Evolutionary conservation across 805 yeast species (phyloP).

Genomic region (Scheffersomyces ergatensis): DNA sequence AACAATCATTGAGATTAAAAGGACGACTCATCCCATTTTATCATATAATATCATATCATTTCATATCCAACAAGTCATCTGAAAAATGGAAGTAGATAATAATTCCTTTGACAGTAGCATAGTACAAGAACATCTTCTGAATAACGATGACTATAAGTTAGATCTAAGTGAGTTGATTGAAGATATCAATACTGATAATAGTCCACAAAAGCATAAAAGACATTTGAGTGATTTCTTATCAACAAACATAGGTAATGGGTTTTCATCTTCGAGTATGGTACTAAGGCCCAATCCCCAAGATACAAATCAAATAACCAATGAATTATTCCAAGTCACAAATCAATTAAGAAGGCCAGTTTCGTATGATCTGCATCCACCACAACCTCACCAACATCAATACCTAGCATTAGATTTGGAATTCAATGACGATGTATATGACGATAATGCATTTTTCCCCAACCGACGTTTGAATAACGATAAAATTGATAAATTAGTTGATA

Average conservation of each 20-base stretch:
- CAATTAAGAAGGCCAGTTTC: constrained; percentile 14
- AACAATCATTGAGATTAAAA: too few relatives aligned
- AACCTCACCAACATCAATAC: constrained; percentile 1
- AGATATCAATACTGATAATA: not conserved
- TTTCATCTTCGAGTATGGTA: constrained; percentile 3
- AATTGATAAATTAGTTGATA: constrained; percentile 33
- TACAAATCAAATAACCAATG: constrained; percentile 20
- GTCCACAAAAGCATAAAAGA: not conserved
- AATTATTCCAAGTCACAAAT: constrained; percentile 30
- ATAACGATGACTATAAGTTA: not conserved
- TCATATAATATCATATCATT: too few relatives aligned
- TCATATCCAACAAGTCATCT: too few relatives aligned
- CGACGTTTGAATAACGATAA: constrained; percentile 31
- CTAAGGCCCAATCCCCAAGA: constrained; percentile 8
- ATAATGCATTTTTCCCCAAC: constrained; percentile 10
- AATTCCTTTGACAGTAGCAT: not conserved
- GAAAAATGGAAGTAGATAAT: constrained; percentile 1
- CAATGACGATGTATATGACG: constrained; percentile 11
- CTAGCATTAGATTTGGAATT: not conserved
- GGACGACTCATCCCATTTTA: too few relatives aligned
- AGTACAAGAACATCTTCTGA: not conserved
- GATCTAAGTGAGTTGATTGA: not conserved
- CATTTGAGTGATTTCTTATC: not conserved
- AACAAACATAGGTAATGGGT: not conserved
- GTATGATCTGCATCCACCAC: not conserved